Percentiles rank a stretch among this genome's conserved stretches.
phyloP scores from a whole-genome alignment of 148 eudicot species.

The Heliosperma pusillum region DNA sequence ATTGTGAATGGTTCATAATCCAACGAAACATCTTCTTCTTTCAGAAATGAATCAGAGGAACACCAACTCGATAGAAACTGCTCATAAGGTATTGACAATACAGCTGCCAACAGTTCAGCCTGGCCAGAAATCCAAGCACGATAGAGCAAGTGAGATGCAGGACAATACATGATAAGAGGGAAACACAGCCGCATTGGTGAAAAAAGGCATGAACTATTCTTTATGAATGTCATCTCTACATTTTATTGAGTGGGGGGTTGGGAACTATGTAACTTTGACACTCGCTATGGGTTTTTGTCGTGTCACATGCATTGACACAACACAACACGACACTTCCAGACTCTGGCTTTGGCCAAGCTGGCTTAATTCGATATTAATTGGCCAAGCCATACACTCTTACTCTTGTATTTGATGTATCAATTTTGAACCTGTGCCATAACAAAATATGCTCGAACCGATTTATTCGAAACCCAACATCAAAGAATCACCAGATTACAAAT shows the following conservation, averaged over 20 bases:
- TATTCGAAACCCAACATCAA: background rate
- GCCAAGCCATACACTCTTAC: background rate
- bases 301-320: background rate
- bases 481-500: background rate
- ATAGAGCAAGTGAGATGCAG: slow-evolving; percentile 16
- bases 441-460: background rate
- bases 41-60: slow-evolving; percentile 64
- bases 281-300: background rate
- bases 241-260: background rate
- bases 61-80: slow-evolving; percentile 91
- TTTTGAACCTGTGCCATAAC: background rate
- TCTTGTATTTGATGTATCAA: background rate
- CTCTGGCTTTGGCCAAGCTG: background rate
- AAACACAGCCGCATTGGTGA: background rate
- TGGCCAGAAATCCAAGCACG: slow-evolving; percentile 30
- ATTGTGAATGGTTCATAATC: slow-evolving; percentile 67
- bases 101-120: slow-evolving; percentile 74
- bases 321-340: background rate
- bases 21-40: slow-evolving; percentile 74
- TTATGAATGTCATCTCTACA: background rate
- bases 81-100: slow-evolving; percentile 62
- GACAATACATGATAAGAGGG: background rate
- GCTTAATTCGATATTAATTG: background rate
- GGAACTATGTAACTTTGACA: background rate
- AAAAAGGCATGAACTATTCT: background rate